Conservation (phyloP, 805 yeast genomes). For the Sugiyamaella mastotermitis region DNA sequence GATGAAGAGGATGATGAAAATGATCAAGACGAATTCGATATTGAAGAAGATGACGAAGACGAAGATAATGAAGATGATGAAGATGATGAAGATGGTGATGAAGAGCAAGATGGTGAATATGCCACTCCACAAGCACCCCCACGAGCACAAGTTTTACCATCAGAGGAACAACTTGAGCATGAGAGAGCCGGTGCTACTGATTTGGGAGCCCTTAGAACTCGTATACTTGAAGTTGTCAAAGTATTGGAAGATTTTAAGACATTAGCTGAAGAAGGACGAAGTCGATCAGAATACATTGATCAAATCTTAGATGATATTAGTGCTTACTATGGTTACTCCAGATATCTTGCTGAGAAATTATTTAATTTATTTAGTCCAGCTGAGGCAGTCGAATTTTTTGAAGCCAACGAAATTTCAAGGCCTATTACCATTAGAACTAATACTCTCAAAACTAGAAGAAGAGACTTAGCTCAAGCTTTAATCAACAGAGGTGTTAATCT, state of each 20-base stretch:
- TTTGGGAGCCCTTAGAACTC: conserved; percentile 75
- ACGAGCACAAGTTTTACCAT: conserved; percentile 59
- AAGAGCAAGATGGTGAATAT: conserved; percentile 14
- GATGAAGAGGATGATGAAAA: conserved; percentile 18
- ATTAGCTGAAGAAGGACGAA: conserved; percentile 76
- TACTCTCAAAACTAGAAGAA: conserved; percentile 87
- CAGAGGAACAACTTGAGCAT: conserved; percentile 51
- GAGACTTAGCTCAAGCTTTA: conserved; percentile 91
- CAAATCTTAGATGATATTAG: conserved; percentile 81
- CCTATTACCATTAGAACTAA: conserved; percentile 98
- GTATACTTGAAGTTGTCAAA: conserved; percentile 93
- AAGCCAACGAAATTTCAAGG: conserved; percentile 95
- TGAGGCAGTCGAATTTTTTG: conserved; percentile 97
- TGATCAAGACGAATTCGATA: conserved; percentile 20
- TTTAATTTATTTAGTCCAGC: conserved; percentile 88
- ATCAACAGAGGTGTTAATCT: conserved; percentile 96
- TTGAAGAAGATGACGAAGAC: conserved; percentile 38
- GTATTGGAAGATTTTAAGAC: conserved; percentile 85
- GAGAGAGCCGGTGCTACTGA: conserved; percentile 48
- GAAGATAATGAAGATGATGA: conserved; percentile 49
- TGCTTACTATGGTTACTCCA: conserved; percentile 89
- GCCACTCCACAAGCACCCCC: conserved; percentile 18
- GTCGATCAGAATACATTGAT: conserved; percentile 75
- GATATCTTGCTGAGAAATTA: conserved; percentile 86
- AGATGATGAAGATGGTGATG: conserved; percentile 18